phyloP scores from a whole-genome alignment of 352 stramenopile genomes.

The Phytopythium montanum region DNA sequence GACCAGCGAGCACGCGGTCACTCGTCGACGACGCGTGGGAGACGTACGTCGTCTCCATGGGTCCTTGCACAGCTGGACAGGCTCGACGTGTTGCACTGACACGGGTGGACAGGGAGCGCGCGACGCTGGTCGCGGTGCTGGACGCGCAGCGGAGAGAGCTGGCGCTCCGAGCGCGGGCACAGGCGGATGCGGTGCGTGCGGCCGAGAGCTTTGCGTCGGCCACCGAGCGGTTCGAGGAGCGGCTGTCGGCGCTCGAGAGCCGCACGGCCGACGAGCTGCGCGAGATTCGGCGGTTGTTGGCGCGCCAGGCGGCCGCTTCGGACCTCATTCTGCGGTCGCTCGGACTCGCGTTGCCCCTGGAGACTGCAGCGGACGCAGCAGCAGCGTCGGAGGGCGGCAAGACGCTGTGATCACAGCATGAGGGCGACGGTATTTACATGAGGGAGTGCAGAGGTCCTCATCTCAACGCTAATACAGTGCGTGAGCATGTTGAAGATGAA shows the following conservation, averaged over 20 bases:
- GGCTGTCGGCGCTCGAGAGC: slow-evolving; percentile 45
- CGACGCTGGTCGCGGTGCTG: slow-evolving; percentile 53
- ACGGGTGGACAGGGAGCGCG: slow-evolving; percentile 35
- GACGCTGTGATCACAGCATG: neutral
- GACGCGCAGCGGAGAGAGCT: slow-evolving; percentile 60
- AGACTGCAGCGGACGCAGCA: neutral
- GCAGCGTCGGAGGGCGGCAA: neutral
- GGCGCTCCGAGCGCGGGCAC: slow-evolving; percentile 40
- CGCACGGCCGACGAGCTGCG: slow-evolving; percentile 34
- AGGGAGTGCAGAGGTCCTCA: too few species aligned
- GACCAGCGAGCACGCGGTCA: slow-evolving; percentile 2
- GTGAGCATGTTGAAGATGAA: neutral
- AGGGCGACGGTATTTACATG: neutral
- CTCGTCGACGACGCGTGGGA: slow-evolving; percentile 31
- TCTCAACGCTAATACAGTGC: neutral
- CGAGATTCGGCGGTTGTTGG: slow-evolving; percentile 40
- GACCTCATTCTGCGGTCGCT: slow-evolving; percentile 55
- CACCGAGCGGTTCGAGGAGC: slow-evolving; percentile 54
- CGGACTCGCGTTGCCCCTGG: slow-evolving; percentile 20
- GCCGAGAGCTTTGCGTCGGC: slow-evolving; percentile 53
- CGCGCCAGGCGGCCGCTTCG: slow-evolving; percentile 34
- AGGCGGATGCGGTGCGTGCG: slow-evolving; percentile 47
- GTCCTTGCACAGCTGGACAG: neutral
- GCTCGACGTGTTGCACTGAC: neutral
- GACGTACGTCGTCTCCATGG: slow-evolving; percentile 18